phyloP scores from a whole-genome alignment of 2,329 filamentous ascomycete genomes.

The Septoria linicola region DNA sequence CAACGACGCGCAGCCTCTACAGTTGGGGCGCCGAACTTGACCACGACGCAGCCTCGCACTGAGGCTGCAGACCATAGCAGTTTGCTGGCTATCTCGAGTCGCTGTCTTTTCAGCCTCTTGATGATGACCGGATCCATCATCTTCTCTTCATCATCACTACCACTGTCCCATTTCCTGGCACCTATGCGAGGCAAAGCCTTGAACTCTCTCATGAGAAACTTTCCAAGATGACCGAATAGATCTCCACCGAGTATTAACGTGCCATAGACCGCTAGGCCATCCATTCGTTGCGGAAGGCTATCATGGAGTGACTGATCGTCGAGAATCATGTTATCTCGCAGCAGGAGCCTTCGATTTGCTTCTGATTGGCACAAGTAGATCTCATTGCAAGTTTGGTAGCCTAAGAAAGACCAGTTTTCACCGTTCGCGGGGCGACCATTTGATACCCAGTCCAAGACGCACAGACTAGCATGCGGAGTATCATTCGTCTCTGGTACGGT shows the following conservation, averaged over 20 bases:
- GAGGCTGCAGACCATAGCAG: constrained; percentile 80
- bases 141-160: constrained; percentile 41
- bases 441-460: constrained; percentile 90
- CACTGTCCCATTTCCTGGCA: constrained; percentile 67
- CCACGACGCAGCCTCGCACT: constrained; percentile 78
- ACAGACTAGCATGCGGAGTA: constrained; percentile 54
- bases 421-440: constrained; percentile 81
- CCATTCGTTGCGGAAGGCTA: constrained; percentile 59
- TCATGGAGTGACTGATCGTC: constrained; percentile 38
- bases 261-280: constrained; percentile 73
- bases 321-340: constrained; percentile 82
- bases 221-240: constrained; percentile 62
- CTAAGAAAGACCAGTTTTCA: constrained; percentile 80
- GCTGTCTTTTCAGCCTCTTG: constrained; percentile 46
- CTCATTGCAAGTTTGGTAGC: constrained; percentile 84
- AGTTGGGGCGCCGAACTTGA: constrained; percentile 83
- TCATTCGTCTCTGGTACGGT: constrained; percentile 16
- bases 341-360: constrained; percentile 58
- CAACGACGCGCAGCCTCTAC: constrained; percentile 80
- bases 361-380: constrained; percentile 60
- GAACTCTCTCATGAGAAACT: constrained; percentile 80
- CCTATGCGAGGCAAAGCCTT: constrained; percentile 76
- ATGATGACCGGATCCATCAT: constrained; percentile 41
- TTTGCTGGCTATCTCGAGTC: constrained; percentile 57
- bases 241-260: constrained; percentile 80